Evolutionary conservation across 2,329 filamentous ascomycete species (phyloP), one percentile per base, ranked within the genome.

Genomic region (Lojkania enalia): DNA sequence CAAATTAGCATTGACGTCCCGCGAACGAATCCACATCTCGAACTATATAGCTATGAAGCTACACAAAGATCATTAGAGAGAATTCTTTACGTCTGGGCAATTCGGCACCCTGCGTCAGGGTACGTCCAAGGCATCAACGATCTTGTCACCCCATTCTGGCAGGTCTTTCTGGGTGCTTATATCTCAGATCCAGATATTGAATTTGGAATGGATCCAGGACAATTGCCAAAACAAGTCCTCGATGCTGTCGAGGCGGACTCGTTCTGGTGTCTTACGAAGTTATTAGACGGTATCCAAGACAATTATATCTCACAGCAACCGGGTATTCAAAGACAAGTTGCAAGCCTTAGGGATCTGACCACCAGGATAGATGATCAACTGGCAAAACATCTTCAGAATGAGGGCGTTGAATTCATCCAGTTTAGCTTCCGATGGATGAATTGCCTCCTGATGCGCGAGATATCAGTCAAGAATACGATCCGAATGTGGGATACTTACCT

Each of bases 391-490:
- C 77, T 99, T 30, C 90, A 96, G 66, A 81, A 81, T 18, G 90
- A 97, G 70, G 86, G 90, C 21, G 90, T 99, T 20, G 94, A 99
- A 67, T 99, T 99, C 64, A 99, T 99, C 62, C 94, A 99, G 66
- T 99, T 99, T 73, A 96, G 90, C 71, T 99, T 99, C 69, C 82
- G 94, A 44, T 99, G 94, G 94, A 99, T 99, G 94, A 99, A 99
- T 64, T 99, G 94, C 70, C 81, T 99, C 40, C 77, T 99, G 54
- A 99, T 99, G 94, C 83, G 94, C 52, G 94, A 99, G 73, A 88
- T 99, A 54, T 96, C 88, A 66, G 92, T 99, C 45, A 88, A 86
- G 69, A 97, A 96, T 67, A 96, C 90, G 0, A 95, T 99, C 53
- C 81, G 94, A 58, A 99, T 99, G 94, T 99, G 94, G 94, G 94